Evolutionary conservation across 495 filamentous ascomycete genomes (phyloP).

Genomic region (Penicillium macrosclerotiorum): DNA sequence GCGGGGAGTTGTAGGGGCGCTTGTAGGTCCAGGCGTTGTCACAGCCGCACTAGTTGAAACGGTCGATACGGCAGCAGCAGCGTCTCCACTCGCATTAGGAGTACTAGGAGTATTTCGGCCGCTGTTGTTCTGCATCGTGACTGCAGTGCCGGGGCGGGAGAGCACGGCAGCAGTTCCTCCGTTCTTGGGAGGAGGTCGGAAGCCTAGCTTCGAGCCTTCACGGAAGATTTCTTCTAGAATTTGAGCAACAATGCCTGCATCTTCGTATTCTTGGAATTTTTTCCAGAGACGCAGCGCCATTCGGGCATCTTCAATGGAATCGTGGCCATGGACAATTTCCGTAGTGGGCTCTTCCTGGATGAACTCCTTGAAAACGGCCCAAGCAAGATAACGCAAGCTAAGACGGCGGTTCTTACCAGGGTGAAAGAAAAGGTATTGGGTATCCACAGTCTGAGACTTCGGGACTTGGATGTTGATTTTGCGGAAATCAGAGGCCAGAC

Average conservation of each 20-base stretch:
- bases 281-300: conserved; percentile 87
- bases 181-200: conserved; percentile 63
- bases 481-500: conserved; percentile 88
- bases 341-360: conserved; percentile 75
- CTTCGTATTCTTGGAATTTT: conserved; percentile 84
- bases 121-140: conserved; percentile 42
- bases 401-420: conserved; percentile 68
- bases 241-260: conserved; percentile 70
- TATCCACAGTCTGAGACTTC: conserved; percentile 87
- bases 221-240: conserved; percentile 82
- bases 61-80: conserved; percentile 6
- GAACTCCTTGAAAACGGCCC: conserved; percentile 81
- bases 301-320: conserved; percentile 88
- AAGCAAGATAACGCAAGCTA: conserved; percentile 82
- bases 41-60: conserved; percentile 2
- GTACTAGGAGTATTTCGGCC: conserved; percentile 46
- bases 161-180: conserved; percentile 31
- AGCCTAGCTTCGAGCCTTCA: conserved; percentile 67
- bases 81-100: conserved; percentile 25
- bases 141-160: conserved; percentile 45
- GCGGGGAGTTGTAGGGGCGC: conserved; percentile 43
- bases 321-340: conserved; percentile 58
- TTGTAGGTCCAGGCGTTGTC: conserved; percentile 18
- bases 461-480: conserved; percentile 97
- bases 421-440: conserved; percentile 79